Base-by-base conservation (phyloP, 208 protist species). In the Crithidia expoeki region DNA sequence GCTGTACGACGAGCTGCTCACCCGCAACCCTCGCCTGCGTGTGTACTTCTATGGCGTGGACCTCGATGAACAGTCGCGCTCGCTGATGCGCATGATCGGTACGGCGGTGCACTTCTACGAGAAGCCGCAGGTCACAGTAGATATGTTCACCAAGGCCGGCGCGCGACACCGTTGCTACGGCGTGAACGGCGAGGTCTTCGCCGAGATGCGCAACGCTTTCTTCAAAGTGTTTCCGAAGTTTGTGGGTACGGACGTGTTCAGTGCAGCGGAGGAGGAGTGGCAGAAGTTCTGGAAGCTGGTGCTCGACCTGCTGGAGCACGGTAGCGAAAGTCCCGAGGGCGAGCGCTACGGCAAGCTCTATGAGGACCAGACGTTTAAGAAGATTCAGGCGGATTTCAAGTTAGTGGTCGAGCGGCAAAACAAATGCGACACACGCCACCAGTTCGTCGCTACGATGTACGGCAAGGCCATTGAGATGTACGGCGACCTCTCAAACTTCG, bases 161-260 rank as follows among this genome's bases (percentile, higher is more conserved):
- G 86, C 84, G 23, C 74, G 86, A 4, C 86, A 92, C 65, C 80
- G 89, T 23, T 79, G 80, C 32, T 89, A 92, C 72, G 89, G 84
- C 50, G 83, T 90, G 21, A 86, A 72, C 16, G 68, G 27, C 17
- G 70, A 83, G 17, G 68, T 83, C 14, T 86, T 92, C 56, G 57
- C 65, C n/a, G 67, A 79, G 27, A 88, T 91, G 81, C 60, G 76
- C 46, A 77, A 80, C 28, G 70, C 84, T 11, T 92, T 94, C 56
- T 89, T 94, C 57, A 83, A 77, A 58, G 81, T 88, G 4, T 92
- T 94, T 34, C 86, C 89, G 6, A 83, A 82, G 44, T 92, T 89
- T 59, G 80, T 94, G 44, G 86, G 86, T 14, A 40, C 76, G 4
- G 74, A 80, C 44, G 82, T 90, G 7, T 94, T 88, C 50, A 70